phyloP scores from a whole-genome alignment of 2,329 filamentous ascomycete species.

The Triangularia setosa region DNA sequence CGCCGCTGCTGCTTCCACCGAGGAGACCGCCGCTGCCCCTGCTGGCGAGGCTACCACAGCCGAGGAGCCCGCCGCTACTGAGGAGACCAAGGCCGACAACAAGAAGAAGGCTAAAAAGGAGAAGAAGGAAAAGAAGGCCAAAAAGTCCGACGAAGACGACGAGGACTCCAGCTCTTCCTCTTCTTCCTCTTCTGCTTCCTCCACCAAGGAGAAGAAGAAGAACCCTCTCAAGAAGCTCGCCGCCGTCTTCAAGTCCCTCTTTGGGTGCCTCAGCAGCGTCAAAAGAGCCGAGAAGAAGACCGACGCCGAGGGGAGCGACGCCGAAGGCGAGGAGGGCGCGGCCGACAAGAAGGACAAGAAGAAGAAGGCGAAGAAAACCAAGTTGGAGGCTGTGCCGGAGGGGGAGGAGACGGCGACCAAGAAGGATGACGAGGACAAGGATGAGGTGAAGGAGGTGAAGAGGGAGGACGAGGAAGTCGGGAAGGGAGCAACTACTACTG shows the following conservation, averaged over 20 bases:
- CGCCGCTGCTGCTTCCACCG: background rate
- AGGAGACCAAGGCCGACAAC: constrained; percentile 46
- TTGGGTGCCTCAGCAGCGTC: background rate
- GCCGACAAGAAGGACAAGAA: background rate
- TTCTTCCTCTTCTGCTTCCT: background rate
- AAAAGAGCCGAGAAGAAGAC: background rate
- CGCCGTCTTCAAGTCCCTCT: background rate
- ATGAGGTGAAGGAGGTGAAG: background rate
- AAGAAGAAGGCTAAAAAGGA: constrained; percentile 58
- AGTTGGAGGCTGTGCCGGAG: background rate
- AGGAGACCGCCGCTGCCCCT: background rate
- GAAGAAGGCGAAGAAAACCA: background rate
- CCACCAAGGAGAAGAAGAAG: background rate
- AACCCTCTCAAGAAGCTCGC: background rate
- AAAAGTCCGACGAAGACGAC: background rate
- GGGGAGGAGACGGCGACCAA: background rate
- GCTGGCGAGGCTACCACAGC: background rate
- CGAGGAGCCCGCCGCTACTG: background rate
- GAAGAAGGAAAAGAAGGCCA: background rate
- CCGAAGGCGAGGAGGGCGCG: background rate
- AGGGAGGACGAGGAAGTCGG: background rate
- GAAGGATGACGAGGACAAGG: background rate
- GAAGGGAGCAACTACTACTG: background rate
- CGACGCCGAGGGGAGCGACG: background rate
- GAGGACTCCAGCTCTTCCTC: background rate